Evolutionary conservation across 2,329 filamentous ascomycete genomes (phyloP).

Genomic region (Tolypocladium endophyticum): DNA sequence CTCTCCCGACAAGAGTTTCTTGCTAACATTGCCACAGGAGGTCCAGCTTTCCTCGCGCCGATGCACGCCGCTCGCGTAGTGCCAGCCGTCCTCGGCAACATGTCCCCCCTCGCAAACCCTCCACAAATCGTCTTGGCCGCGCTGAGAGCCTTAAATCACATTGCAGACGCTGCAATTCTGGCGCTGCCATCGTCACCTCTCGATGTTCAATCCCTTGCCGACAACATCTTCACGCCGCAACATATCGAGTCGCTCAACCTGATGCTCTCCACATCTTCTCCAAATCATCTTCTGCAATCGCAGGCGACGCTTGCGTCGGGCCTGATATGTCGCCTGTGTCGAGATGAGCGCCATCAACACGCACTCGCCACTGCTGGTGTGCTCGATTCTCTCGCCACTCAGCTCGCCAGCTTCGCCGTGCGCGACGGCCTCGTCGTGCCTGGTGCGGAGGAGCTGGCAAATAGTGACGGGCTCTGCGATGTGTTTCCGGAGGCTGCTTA

Average conservation of each 20-base stretch:
- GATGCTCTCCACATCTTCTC: conserved; percentile 52
- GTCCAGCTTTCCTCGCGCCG: conserved; percentile 66
- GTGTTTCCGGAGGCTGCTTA: conserved; percentile 53
- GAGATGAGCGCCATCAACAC: conserved; percentile 58
- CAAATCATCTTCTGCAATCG: conserved; percentile 41
- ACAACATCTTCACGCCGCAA: conserved; percentile 52
- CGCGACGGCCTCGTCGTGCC: conserved; percentile 59
- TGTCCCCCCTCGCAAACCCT: conserved; percentile 56
- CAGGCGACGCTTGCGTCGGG: conserved; percentile 51
- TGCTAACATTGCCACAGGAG: conserved; percentile 49
- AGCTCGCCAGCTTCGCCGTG: conserved; percentile 61
- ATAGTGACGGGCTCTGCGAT: conserved; percentile 42
- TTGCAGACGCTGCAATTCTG: conserved; percentile 54
- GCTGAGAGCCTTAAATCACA: conserved; percentile 61
- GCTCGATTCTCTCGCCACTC: conserved; percentile 66
- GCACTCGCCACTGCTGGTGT: conserved; percentile 63
- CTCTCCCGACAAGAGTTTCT: not conserved
- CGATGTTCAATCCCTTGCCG: conserved; percentile 43
- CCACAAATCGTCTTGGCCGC: conserved; percentile 61
- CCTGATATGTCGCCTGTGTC: conserved; percentile 51
- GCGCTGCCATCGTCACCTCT: conserved; percentile 38
- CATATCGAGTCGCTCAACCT: conserved; percentile 52
- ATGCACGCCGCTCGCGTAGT: conserved; percentile 59
- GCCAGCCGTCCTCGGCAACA: conserved; percentile 57
- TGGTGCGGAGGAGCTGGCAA: conserved; percentile 44